Conservation (phyloP, 2,329 filamentous ascomycete genomes). For the Cordyceps tenuipes region DNA sequence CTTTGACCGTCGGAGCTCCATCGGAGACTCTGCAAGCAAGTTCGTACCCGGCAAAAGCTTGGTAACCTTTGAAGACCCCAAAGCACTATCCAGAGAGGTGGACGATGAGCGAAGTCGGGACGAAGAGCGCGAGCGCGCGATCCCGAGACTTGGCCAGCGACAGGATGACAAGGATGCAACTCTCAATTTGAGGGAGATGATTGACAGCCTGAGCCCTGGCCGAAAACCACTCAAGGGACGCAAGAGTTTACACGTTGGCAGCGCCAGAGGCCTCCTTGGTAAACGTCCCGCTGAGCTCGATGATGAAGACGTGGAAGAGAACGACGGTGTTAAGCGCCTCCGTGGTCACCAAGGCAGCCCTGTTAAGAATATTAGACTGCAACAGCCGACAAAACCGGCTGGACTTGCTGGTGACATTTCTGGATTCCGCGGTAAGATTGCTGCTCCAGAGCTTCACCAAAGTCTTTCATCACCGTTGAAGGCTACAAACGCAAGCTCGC, state of each 20-base stretch:
- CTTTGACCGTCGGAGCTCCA: conserved; percentile 62
- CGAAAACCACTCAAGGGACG: conserved; percentile 58
- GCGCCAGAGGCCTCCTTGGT: conserved; percentile 63
- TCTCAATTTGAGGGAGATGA: conserved; percentile 65
- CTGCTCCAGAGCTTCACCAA: conserved; percentile 22
- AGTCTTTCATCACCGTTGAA: conserved; percentile 41
- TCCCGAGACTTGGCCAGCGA: conserved; percentile 42
- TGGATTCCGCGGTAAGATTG: conserved; percentile 29
- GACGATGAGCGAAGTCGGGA: conserved; percentile 53
- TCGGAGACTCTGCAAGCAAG: conserved; percentile 55
- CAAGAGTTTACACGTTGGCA: conserved; percentile 70
- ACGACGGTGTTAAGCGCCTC: conserved; percentile 57
- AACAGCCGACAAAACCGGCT: conserved; percentile 58
- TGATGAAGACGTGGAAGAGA: conserved; percentile 47
- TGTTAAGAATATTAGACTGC: conserved; percentile 65
- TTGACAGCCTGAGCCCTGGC: conserved; percentile 68
- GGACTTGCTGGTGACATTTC: conserved; percentile 50
- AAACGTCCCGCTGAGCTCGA: conserved; percentile 68
- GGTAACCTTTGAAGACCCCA: conserved; percentile 59
- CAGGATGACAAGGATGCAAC: conserved; percentile 54
- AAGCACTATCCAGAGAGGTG: conserved; percentile 52
- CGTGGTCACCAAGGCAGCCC: conserved; percentile 66
- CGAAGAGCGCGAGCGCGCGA: conserved; percentile 50
- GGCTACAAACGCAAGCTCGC: conserved; percentile 40
- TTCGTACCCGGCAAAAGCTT: conserved; percentile 49